Conservation (phyloP, 139 green algal genomes). For the Diplosphaera chodatii region DNA sequence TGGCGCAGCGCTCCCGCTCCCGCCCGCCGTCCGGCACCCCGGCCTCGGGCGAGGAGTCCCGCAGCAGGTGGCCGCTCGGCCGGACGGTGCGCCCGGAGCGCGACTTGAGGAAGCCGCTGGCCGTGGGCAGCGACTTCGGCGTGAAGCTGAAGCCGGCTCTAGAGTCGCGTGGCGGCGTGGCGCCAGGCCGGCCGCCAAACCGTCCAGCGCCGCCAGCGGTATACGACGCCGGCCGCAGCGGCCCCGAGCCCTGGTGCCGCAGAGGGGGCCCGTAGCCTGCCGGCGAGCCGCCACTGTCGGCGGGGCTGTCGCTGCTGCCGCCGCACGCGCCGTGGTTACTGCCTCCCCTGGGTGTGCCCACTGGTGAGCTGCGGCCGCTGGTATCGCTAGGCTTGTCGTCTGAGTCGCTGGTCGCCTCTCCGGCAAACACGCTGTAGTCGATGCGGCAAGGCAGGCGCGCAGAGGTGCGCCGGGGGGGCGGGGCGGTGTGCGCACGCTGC, state of each 20-base stretch:
- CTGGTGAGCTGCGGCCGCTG: not conserved
- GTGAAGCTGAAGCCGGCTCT: not conserved
- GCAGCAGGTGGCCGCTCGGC: not conserved
- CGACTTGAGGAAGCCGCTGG: not conserved
- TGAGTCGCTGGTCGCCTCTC: not conserved
- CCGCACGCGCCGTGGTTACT: too few species aligned
- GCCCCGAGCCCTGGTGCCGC: too few species aligned
- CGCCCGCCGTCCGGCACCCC: not conserved
- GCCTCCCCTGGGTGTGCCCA: not conserved
- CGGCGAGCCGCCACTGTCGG: not conserved
- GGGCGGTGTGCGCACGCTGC: not conserved
- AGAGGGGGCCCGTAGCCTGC: too few species aligned
- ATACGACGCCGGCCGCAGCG: too few species aligned
- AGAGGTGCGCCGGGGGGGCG: not conserved
- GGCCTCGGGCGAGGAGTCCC: not conserved
- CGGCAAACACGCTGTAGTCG: not conserved
- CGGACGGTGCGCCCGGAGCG: not conserved
- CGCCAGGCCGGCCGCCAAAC: not conserved
- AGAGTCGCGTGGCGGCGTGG: not conserved
- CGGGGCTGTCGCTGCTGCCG: not conserved
- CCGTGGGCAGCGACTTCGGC: not conserved
- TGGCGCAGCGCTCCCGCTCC: not conserved
- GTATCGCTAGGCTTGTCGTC: not conserved
- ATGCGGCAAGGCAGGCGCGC: not conserved
- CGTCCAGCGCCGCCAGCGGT: too few species aligned